These are phyloP conservation scores for Rhodotorula toruloides DNA, from an alignment of 768 basidiomycete genomes.

Conservation along the genomic window DNA sequence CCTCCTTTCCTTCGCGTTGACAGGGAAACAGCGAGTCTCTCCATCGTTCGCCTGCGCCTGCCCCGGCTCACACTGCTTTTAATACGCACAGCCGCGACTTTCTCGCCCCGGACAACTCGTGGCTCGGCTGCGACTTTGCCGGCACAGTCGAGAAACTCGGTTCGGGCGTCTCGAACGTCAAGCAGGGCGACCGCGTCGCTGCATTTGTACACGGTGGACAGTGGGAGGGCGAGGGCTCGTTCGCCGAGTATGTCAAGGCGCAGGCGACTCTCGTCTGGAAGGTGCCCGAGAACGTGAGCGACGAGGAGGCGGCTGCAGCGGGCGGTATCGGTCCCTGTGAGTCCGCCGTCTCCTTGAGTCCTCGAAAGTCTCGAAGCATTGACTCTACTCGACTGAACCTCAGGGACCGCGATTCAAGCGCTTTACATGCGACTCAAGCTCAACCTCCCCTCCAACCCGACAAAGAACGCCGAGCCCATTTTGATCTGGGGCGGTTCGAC, in stretches of 20 bases:
- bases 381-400: neutral
- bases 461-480: conserved; percentile 11
- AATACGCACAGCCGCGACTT: conserved; percentile 10
- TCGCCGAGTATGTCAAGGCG: conserved; percentile 31
- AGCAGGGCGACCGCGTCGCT: conserved; percentile 33
- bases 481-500: conserved; percentile 34
- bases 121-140: conserved; percentile 30
- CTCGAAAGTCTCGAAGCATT: too few species aligned
- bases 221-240: conserved; percentile 20
- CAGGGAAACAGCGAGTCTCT: too few species aligned
- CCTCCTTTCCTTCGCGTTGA: neutral
- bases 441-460: neutral
- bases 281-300: conserved; percentile 17
- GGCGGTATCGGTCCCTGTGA: conserved; percentile 27
- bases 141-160: conserved; percentile 22
- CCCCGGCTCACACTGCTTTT: neutral
- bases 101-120: conserved; percentile 4
- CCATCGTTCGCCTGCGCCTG: neutral
- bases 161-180: conserved; percentile 13
- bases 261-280: conserved; percentile 19
- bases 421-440: conserved; percentile 18
- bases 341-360: neutral
- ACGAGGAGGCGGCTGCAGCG: conserved; percentile 24
- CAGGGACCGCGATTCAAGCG: conserved; percentile 30
- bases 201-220: conserved; percentile 28